phyloP scores from a whole-genome alignment of 1,284 basidiomycete species.

The Ustilago cynodontis region DNA sequence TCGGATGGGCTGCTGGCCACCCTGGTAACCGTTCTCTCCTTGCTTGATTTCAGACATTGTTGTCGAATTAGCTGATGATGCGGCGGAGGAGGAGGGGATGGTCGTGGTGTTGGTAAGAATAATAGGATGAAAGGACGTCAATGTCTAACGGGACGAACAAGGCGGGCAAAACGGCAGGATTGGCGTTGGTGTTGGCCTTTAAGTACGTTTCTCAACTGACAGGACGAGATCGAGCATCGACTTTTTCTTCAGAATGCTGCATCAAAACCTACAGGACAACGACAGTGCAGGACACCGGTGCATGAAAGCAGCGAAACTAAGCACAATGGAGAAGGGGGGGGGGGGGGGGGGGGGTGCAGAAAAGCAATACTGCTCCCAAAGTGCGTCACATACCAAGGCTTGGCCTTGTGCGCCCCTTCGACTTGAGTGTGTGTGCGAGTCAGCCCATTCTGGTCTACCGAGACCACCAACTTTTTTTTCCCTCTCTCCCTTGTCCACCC shows the following conservation, averaged over 20 bases:
- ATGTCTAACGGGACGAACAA: conserved; percentile 1
- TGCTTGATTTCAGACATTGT: conserved; percentile 54
- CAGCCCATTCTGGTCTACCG: not conserved
- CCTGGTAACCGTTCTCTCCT: conserved; percentile 56
- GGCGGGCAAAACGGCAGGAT: not conserved
- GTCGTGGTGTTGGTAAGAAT: not conserved
- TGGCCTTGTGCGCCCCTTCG: not conserved
- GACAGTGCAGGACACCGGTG: not conserved
- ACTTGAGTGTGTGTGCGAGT: not conserved
- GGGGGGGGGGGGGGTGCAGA: not conserved
- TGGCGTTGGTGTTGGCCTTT: not conserved
- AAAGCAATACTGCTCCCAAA: not conserved
- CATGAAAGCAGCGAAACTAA: not conserved
- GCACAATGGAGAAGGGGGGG: not conserved
- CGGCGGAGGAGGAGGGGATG: not conserved
- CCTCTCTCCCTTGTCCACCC: conserved; percentile 6
- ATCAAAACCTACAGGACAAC: not conserved
- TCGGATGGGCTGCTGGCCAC: conserved; percentile 39
- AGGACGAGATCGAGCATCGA: not conserved
- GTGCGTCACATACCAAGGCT: conserved; percentile 16
- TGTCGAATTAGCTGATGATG: not conserved
- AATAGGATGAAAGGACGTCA: not conserved
- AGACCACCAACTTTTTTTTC: conserved; percentile 9
- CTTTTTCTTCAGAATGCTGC: not conserved
- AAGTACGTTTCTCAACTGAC: conserved; percentile 3